Evolutionary conservation across 2,329 filamentous ascomycete genomes (phyloP).

Genomic region (Pseudogymnoascus sp.): DNA sequence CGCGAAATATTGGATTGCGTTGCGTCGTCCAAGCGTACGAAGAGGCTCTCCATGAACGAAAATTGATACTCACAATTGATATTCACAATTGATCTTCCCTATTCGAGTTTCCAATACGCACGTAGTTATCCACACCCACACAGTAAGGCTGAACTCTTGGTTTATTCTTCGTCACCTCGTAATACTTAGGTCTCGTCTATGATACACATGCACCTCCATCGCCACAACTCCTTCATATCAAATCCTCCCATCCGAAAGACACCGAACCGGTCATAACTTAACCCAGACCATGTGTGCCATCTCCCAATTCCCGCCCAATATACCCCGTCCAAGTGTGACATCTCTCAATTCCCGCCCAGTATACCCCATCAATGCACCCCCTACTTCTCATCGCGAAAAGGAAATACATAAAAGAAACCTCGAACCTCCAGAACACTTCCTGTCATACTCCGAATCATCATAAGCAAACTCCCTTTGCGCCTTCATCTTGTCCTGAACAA

Average conservation of each 20-base stretch:
- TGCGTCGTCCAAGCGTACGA: neutral
- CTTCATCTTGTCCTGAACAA: neutral
- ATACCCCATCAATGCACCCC: neutral
- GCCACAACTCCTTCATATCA: neutral
- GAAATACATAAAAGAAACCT: neutral
- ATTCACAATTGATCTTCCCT: neutral
- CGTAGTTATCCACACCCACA: neutral
- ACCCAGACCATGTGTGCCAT: neutral
- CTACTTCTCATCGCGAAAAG: neutral
- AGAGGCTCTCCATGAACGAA: neutral
- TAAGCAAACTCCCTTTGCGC: neutral
- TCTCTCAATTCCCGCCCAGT: neutral
- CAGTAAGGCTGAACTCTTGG: neutral
- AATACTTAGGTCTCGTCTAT: conserved; percentile 14
- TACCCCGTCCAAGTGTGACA: neutral
- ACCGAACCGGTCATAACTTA: neutral
- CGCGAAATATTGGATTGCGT: too few relatives aligned
- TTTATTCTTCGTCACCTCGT: conserved; percentile 7
- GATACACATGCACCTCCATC: neutral
- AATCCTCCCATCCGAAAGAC: neutral
- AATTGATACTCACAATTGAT: neutral
- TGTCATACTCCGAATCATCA: neutral
- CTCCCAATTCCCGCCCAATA: neutral
- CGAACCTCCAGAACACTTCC: neutral
- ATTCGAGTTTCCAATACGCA: too few relatives aligned